These are phyloP conservation scores for Malassezia furfur DNA, from an alignment of 1,284 basidiomycete genomes.

Conservation along the genomic window DNA sequence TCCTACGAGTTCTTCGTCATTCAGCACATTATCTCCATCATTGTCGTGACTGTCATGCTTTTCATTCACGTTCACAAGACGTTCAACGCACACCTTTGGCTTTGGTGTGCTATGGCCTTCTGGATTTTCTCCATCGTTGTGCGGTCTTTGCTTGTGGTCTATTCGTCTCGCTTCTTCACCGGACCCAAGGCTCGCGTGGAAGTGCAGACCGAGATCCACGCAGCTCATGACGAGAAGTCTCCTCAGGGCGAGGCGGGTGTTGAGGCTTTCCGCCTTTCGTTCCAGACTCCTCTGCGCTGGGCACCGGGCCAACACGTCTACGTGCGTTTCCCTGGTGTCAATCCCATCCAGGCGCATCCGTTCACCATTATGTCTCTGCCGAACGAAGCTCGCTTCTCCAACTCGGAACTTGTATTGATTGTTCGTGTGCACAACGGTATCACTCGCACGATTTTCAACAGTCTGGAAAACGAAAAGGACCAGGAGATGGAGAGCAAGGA, in stretches of 20 bases:
- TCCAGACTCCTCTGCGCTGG: slow-evolving; percentile 15
- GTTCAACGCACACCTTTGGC: not conserved
- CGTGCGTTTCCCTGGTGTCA: slow-evolving; percentile 9
- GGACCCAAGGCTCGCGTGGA: slow-evolving; percentile 1
- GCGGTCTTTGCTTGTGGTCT: slow-evolving; percentile 2
- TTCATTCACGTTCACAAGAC: slow-evolving; percentile 14
- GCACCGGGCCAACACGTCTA: slow-evolving; percentile 13
- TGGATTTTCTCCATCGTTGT: slow-evolving; percentile 8
- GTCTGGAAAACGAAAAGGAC: not conserved
- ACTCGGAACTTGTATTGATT: not conserved
- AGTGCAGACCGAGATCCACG: not conserved
- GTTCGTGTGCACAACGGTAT: slow-evolving; percentile 5
- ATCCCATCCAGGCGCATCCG: slow-evolving; percentile 8
- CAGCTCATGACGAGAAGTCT: too few relatives aligned
- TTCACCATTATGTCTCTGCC: slow-evolving; percentile 12
- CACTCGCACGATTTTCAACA: slow-evolving; percentile 4
- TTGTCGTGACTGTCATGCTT: slow-evolving; percentile 26
- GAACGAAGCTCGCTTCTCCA: not conserved
- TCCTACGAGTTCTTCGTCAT: slow-evolving; percentile 43
- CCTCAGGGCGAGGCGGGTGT: not conserved
- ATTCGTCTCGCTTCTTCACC: slow-evolving; percentile 7
- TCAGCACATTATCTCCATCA: slow-evolving; percentile 29
- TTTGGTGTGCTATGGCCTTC: slow-evolving; percentile 12
- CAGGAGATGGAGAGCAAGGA: too few relatives aligned
- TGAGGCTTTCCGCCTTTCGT: slow-evolving; percentile 3